Percentiles rank a stretch among this genome's conserved stretches.
Conservation (phyloP, 78 protist species). For the Polysphondylium violaceum region DNA sequence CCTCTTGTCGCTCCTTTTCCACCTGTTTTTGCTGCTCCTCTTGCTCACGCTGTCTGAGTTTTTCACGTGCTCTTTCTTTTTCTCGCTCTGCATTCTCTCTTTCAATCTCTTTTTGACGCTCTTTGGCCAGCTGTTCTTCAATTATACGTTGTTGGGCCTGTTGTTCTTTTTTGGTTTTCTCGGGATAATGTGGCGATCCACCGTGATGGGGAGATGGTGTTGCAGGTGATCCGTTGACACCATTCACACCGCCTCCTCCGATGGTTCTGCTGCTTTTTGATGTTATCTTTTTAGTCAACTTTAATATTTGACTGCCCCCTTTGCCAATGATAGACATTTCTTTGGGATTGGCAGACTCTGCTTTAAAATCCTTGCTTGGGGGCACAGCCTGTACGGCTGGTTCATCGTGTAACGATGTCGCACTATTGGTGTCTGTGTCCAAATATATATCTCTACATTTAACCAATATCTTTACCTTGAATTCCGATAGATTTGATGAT, state of each 20-base stretch:
- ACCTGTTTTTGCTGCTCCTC: constrained; percentile 64
- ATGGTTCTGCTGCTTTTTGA: constrained; percentile 27
- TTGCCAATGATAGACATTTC: constrained; percentile 69
- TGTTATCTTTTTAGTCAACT: constrained; percentile 43
- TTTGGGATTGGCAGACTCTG: constrained; percentile 13
- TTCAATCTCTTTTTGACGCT: constrained; percentile 54
- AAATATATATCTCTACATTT: constrained; percentile 48
- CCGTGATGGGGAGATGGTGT: background rate
- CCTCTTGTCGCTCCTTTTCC: constrained; percentile 64
- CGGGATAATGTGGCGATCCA: background rate
- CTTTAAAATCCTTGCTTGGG: constrained; percentile 4
- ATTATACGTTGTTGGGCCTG: background rate
- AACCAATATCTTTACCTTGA: constrained; percentile 42
- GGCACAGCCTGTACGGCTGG: constrained; percentile 2
- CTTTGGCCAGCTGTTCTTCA: constrained; percentile 66
- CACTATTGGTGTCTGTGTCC: constrained; percentile 53
- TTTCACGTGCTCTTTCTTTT: constrained; percentile 70
- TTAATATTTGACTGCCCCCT: constrained; percentile 65
- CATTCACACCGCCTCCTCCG: too few species aligned
- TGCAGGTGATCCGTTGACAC: background rate
- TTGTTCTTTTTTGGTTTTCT: background rate
- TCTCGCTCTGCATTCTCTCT: constrained; percentile 43
- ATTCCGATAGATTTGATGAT: background rate
- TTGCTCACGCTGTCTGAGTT: constrained; percentile 64
- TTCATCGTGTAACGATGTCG: background rate